These are phyloP conservation scores for Cladosporium cucumerinum DNA, from an alignment of 2,329 filamentous ascomycete genomes.

Conservation along the genomic window DNA sequence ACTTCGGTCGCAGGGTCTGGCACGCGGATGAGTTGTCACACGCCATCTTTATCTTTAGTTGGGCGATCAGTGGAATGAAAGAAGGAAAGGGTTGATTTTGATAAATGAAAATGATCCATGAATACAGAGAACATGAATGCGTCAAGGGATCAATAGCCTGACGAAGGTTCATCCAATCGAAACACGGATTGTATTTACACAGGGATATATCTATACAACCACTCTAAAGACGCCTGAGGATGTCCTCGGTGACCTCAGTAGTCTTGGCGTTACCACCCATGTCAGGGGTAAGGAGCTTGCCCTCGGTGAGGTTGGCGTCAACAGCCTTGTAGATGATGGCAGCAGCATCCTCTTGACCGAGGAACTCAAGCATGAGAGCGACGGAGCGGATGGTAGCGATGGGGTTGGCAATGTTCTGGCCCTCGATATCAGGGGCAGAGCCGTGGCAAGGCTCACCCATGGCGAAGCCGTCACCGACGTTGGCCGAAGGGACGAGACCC, in stretches of 20 bases:
- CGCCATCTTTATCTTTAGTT: background rate
- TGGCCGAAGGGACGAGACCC: conserved; percentile 89
- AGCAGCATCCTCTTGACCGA: conserved; percentile 81
- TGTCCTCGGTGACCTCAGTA: conserved; percentile 80
- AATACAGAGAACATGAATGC: no score
- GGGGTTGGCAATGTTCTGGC: conserved; percentile 88
- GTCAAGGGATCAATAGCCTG: no score
- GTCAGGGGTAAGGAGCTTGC: conserved; percentile 78
- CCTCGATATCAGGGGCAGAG: conserved; percentile 91
- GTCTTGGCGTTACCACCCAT: conserved; percentile 85
- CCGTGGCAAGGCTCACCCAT: conserved; percentile 99
- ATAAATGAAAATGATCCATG: no score
- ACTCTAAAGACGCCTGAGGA: conserved; percentile 69
- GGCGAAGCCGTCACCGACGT: conserved; percentile 89
- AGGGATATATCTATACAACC: conserved; percentile 10
- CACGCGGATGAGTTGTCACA: background rate
- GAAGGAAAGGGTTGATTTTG: background rate
- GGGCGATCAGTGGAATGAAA: background rate
- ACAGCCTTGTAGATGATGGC: conserved; percentile 88
- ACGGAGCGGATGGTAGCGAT: conserved; percentile 90
- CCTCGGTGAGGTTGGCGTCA: conserved; percentile 83
- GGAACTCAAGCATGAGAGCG: conserved; percentile 93
- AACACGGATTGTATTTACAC: background rate
- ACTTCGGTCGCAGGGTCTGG: background rate
- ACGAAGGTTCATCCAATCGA: background rate